Base-by-base conservation (phyloP, 1,284 basidiomycete genomes). In the Cryptococcus sp. region DNA sequence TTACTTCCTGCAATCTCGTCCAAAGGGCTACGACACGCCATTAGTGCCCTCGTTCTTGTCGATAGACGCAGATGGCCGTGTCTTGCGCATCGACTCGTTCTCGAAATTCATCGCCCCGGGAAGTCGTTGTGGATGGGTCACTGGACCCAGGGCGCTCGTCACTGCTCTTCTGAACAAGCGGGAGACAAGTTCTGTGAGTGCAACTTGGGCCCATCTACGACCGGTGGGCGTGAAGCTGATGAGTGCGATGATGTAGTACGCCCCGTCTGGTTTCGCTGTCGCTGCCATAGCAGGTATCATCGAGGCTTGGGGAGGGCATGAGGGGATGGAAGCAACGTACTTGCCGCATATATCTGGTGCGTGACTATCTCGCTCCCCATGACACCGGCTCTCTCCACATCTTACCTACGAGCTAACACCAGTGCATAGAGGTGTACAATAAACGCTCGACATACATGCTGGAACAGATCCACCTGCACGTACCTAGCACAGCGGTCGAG, bases 91-190 rank as follows among this genome's bases (percentile, higher is more conserved):
- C 25, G 88, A 90, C 70, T 86, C 86, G 0, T 90, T 90, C 74
- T 89, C 87, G 39, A 91, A 90, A 87, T 87, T 85, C 7, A 83
- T 90, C 56, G 87, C 87, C 0, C 88, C 88, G 3, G 89, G 88
- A 1, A 82, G 82, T 56, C 84, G 89, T 3, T 74, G 88, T 19
- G 89, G 89, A 2, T 91, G 85, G 85, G 86, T 87, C 67, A 89
- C 88, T 0, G 72, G 70, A 11, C 72, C 68, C 17, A 61, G 47
- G 35, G 45, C 54, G 17, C 46, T 75, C 11, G 65, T 72, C 27
- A 53, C 57, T 23, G 57, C 61, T 38, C 56, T 74, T 50, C 67
- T 68, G 62, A 61, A 56, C 44, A 62, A 60, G 20, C 59, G 59
- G 15, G 73, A 75, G 56, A 57, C 65, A 19, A 61, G 63, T 20